Conservation (phyloP, 2,329 filamentous ascomycete species). For the Phialophora macrospora region DNA sequence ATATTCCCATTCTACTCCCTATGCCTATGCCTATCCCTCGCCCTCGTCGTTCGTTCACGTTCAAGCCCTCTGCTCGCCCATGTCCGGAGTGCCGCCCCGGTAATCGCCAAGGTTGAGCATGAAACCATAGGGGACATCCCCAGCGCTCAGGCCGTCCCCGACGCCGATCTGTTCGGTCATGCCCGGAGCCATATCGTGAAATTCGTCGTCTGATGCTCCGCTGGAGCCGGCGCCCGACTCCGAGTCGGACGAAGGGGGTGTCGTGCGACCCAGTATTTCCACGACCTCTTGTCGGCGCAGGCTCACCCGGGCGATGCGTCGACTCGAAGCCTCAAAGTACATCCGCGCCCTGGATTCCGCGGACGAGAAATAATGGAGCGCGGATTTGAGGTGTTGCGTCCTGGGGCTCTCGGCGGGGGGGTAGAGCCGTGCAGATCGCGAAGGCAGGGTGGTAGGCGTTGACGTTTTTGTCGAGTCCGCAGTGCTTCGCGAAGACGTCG, state of each 20-base stretch:
- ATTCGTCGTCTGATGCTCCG: not conserved
- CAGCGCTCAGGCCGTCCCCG: no score
- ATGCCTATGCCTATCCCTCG: no score
- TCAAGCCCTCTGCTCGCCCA: not conserved
- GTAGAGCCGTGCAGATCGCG: not conserved
- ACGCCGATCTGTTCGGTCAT: not conserved
- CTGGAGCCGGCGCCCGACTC: not conserved
- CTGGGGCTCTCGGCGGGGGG: not conserved
- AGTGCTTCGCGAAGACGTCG: not conserved
- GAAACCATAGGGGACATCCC: not conserved
- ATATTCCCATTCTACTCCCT: not conserved
- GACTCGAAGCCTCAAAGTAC: conserved; percentile 20
- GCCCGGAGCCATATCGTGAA: not conserved
- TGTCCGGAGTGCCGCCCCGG: not conserved
- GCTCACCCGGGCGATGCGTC: conserved; percentile 16
- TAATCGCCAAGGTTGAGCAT: not conserved
- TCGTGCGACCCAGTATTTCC: conserved; percentile 5
- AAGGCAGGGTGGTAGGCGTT: not conserved
- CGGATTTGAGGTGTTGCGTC: not conserved
- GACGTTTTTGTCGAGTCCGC: not conserved
- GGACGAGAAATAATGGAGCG: conserved; percentile 1
- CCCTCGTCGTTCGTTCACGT: not conserved
- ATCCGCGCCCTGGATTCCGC: conserved; percentile 15
- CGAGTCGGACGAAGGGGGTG: conserved; percentile 6
- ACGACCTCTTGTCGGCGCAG: conserved; percentile 5